Base-by-base conservation (phyloP, 73 alveolate genomes). In the Paramecium tetraurelia region DNA sequence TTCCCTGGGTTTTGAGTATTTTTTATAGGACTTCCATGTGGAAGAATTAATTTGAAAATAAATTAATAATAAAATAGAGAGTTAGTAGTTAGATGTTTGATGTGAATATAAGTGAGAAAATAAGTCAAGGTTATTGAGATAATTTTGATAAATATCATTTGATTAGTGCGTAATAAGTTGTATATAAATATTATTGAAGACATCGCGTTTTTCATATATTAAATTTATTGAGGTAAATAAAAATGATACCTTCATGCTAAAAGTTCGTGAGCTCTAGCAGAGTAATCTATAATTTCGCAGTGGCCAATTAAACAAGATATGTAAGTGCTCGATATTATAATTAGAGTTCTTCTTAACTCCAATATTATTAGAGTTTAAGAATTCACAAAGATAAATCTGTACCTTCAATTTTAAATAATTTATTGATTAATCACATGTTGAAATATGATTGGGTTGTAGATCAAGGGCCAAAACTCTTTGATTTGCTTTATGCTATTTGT, bases 371-470 rank as follows among this genome's bases (percentile, higher is more conserved):
- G 48, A 63, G 84, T 63, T 63, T 63, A 63, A 63, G 84, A 63
- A 63, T 63, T 27, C 84, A 63, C 84, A 63, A 63, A 63, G 84
- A 63, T 31, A 63, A 63, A 33, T 14, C 84, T 31, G 9, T 63
- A 63, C 84, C 84, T 27, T 63, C 84, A 63, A 63, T 80, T 44
- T 27, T 80, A 21, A 80, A 80, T 80, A 80, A 80, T 35, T 43
- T 80, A 41, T 21, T 80, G 41, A 41, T 80, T 20, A 80, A 80
- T 35, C 90, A 80, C n/a, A 38, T 21, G 18, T 80, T 80, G n/a
- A 80, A 80, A 48, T 40, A 41, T 43, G 72, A 80, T 43, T 44
- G 43, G 63, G 33, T 80, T 9, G 90, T 80, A 18, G 90, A 80
- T 80, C 8, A 80, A 38, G 75, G 90, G 1, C 90, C 90, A 22